A percentile compares a stretch with the other conserved stretches of the same genome.
Conservation (phyloP, 208 protist genomes). For the Leishmania tropica region DNA sequence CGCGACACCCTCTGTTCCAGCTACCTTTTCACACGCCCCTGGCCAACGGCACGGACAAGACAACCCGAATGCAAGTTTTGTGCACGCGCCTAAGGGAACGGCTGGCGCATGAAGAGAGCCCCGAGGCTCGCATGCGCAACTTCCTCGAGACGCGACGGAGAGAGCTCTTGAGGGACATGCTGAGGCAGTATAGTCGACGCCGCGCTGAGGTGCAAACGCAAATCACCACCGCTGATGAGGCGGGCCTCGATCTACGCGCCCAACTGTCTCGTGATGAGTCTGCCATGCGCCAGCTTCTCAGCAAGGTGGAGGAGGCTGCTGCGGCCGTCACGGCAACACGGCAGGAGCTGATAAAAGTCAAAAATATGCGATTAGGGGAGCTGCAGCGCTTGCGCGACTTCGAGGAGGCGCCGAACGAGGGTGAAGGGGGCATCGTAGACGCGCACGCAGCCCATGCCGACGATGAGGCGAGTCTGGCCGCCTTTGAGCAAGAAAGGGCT, state of each 20-base stretch:
- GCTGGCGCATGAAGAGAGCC: neutral
- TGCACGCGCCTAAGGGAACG: neutral
- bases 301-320: neutral
- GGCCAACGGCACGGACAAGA: neutral
- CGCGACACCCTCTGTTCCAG: neutral
- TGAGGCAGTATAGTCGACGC: neutral
- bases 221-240: neutral
- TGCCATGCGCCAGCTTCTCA: neutral
- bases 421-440: neutral
- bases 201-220: neutral
- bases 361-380: neutral
- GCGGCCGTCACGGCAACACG: neutral
- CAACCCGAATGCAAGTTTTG: neutral
- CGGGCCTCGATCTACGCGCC: neutral
- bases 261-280: neutral
- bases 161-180: neutral
- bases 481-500: neutral
- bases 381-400: neutral
- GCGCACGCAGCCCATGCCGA: neutral
- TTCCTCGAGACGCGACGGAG: neutral
- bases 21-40: neutral
- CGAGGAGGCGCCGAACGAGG: neutral
- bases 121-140: neutral
- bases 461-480: neutral
- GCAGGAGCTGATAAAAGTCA: neutral